Base-by-base conservation (phyloP, 2,329 filamentous ascomycete genomes). In the Rutstroemia sp. region DNA sequence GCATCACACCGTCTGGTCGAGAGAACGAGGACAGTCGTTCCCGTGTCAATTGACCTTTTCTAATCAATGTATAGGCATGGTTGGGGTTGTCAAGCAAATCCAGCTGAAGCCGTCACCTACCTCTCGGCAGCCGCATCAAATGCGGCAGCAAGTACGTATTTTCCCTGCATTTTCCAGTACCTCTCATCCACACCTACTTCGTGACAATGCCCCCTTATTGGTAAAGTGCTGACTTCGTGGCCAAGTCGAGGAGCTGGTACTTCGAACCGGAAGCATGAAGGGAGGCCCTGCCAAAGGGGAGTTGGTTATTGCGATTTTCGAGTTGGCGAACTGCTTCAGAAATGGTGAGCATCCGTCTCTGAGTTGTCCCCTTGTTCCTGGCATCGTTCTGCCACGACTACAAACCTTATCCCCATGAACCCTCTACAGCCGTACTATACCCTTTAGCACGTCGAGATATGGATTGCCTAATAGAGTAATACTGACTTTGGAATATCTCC, bases 261-360 rank as follows among this genome's bases (percentile, higher is more conserved):
- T 97, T 21, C 79, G 87, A 63, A 88, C 92, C 8, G 94, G 92
- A 16, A 82, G 95, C 72, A 94, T 90, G 73, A 95, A 94, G 73
- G 94, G 94, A 52, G 94, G 94, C 59, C 87, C 89, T 14, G 92
- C 92, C 46, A 99, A 97, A 74, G 94, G 94, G 58, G 94, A 99
- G 77, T 80, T 99, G 53, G 89, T 97, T 18, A 83, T 99, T 59
- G 92, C 94, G 59, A 97, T 99, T 62, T 97, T 94, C 68, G 94
- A 99, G 76, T 76, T 99, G 67, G 90, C 86, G 55, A 94, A 94
- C 72, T 92, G 83, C 74, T 97, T 96, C 77, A 85, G 94, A 59
- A 84, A 97, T 71, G 94, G 91, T 54, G 46, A 51, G 53, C 37
- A 50, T 25, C n/a, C 48, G 18, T 30, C 53, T 30, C 37, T 45